Evolutionary conservation across 257 asterid genomes (phyloP).

Genomic region (Forsythia suspensa): DNA sequence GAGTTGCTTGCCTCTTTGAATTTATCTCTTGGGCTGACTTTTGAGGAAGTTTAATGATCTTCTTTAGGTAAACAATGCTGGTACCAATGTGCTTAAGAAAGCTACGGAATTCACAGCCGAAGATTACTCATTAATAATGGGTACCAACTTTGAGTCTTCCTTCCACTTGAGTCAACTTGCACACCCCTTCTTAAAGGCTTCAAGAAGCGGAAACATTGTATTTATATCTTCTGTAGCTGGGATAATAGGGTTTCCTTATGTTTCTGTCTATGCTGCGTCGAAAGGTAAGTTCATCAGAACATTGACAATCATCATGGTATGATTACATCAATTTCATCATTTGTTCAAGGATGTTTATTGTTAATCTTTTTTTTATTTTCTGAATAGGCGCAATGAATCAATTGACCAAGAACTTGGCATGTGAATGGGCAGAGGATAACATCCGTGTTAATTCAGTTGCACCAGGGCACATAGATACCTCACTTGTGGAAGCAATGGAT

Average conservation of each 20-base stretch:
- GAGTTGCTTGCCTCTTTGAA: no score
- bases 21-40: no score
- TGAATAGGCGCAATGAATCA: neutral
- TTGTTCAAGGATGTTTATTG: neutral
- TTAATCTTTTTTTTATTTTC: no score
- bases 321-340: neutral
- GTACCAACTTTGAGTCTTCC: conserved; percentile 14
- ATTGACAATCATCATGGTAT: neutral
- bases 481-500: neutral
- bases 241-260: neutral
- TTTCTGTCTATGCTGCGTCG: neutral
- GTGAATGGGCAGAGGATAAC: neutral
- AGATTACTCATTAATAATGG: neutral
- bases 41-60: neutral
- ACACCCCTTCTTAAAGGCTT: conserved; percentile 17
- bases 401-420: neutral
- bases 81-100: neutral
- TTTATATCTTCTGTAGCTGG: conserved; percentile 13
- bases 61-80: neutral
- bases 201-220: conserved; percentile 13
- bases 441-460: neutral
- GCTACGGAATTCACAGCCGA: neutral
- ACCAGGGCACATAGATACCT: neutral
- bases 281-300: neutral
- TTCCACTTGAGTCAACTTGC: conserved; percentile 19